These are phyloP conservation scores for Geotrichum klebahnii DNA, from an alignment of 1,139 yeast species.

Conservation along the genomic window DNA sequence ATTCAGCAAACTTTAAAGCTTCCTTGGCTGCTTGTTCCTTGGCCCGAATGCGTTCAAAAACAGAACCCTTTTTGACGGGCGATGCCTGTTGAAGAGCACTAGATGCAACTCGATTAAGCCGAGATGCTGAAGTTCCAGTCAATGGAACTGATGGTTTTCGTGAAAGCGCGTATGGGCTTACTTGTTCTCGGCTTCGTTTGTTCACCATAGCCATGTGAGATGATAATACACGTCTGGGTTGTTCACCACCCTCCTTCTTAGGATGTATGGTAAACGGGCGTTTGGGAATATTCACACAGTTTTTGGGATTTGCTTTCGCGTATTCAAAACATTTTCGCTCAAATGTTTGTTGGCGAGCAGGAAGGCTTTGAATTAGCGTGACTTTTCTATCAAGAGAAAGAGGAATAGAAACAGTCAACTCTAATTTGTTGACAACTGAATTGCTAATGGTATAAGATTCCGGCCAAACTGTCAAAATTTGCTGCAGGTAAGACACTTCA, in stretches of 20 bases:
- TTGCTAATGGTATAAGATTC: constrained; percentile 25
- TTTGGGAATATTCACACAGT: constrained; percentile 14
- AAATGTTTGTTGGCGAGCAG: constrained; percentile 8
- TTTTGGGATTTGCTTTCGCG: not conserved
- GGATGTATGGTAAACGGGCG: not conserved
- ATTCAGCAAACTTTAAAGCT: constrained; percentile 4
- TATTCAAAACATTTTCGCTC: constrained; percentile 10
- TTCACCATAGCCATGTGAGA: not conserved
- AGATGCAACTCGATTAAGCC: constrained; percentile 6
- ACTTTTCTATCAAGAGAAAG: constrained; percentile 3
- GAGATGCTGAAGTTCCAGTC: constrained; percentile 10
- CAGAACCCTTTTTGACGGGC: constrained; percentile 23
- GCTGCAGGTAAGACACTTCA: constrained; percentile 27
- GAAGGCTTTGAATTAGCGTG: constrained; percentile 10
- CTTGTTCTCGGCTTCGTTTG: not conserved
- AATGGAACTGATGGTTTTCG: constrained; percentile 3
- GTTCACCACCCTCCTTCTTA: not conserved
- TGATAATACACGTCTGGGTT: not conserved
- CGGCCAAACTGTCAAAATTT: constrained; percentile 33
- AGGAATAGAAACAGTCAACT: constrained; percentile 11
- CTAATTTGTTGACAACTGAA: constrained; percentile 12
- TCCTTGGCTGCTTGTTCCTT: constrained; percentile 30
- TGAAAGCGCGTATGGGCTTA: constrained; percentile 2
- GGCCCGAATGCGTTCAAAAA: constrained; percentile 37
- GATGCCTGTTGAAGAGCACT: not conserved